A percentile compares a stretch with the other conserved stretches of the same genome.
phyloP scores from a whole-genome alignment of 2,329 filamentous ascomycete species.

The Calonectria henricotiae region DNA sequence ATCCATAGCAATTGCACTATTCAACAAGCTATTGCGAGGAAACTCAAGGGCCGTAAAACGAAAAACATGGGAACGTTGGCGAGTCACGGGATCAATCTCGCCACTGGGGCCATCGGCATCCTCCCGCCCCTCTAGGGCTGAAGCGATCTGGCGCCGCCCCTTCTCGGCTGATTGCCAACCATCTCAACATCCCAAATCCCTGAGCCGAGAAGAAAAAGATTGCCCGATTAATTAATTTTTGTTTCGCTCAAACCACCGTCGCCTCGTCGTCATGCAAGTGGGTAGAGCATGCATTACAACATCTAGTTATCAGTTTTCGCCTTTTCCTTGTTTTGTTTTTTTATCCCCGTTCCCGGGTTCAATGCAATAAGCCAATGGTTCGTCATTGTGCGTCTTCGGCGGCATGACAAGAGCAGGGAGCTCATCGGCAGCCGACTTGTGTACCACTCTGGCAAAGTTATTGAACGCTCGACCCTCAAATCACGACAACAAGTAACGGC shows the following conservation, averaged over 20 bases:
- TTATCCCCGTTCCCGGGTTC: slow-evolving; percentile 12
- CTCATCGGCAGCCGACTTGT: not conserved
- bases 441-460: slow-evolving; percentile 2
- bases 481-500: slow-evolving; percentile 1
- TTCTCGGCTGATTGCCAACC: slow-evolving; percentile 22
- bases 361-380: slow-evolving; percentile 19
- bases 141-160: slow-evolving; percentile 26
- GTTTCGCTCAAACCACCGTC: slow-evolving; percentile 14
- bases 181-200: slow-evolving; percentile 27
- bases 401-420: not conserved
- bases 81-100: slow-evolving; percentile 22
- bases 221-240: slow-evolving; percentile 20
- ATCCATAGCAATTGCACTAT: not conserved
- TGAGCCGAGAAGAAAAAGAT: not conserved
- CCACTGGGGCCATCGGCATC: slow-evolving; percentile 30
- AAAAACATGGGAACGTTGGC: not conserved
- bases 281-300: not conserved
- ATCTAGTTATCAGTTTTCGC: slow-evolving; percentile 19
- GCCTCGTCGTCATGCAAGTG: slow-evolving; percentile 7
- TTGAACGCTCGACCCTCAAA: slow-evolving; percentile 16
- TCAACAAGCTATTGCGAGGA: slow-evolving; percentile 5
- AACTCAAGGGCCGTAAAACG: slow-evolving; percentile 15
- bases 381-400: slow-evolving; percentile 13
- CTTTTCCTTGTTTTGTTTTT: slow-evolving; percentile 10
- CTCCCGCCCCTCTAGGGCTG: slow-evolving; percentile 37